A percentile compares a stretch with the other conserved stretches of the same genome.
Conservation (phyloP, 805 yeast species). For the Ogataea wickerhamii region DNA sequence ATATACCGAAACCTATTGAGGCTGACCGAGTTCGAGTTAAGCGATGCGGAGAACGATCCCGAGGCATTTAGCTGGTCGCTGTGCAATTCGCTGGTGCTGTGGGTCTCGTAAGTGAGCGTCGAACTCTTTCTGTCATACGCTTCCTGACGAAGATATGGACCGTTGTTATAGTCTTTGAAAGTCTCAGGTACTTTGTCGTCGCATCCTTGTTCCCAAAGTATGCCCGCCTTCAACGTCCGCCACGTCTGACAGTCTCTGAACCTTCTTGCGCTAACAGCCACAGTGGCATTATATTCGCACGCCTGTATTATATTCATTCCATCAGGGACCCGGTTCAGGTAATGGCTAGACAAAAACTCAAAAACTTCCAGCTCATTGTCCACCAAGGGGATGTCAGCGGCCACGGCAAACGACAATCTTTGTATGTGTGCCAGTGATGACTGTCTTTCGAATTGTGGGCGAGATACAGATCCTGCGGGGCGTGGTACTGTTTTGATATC, state of each 20-base stretch:
- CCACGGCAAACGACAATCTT: slow-evolving; percentile 34
- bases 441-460: slow-evolving; percentile 10
- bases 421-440: slow-evolving; percentile 14
- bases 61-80: slow-evolving; percentile 25
- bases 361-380: slow-evolving; percentile 42
- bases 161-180: slow-evolving; percentile 6
- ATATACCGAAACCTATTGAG: neutral
- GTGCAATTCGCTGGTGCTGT: slow-evolving; percentile 19
- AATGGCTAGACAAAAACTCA: slow-evolving; percentile 46
- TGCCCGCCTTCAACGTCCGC: slow-evolving; percentile 51
- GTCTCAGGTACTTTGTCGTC: slow-evolving; percentile 15
- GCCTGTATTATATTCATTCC: slow-evolving; percentile 50
- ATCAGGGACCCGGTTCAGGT: slow-evolving; percentile 43
- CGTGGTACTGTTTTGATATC: too few species aligned
- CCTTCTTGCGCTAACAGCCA: slow-evolving; percentile 49
- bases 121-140: slow-evolving; percentile 12
- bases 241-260: slow-evolving; percentile 61
- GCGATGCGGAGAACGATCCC: slow-evolving; percentile 20
- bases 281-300: slow-evolving; percentile 53
- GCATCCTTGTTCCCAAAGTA: slow-evolving; percentile 33
- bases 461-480: neutral
- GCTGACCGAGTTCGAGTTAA: slow-evolving; percentile 11
- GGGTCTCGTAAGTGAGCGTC: slow-evolving; percentile 17
- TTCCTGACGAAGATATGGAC: slow-evolving; percentile 1
- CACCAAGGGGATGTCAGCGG: slow-evolving; percentile 41